Conservation (phyloP, 1,284 basidiomycete species). For the Boletus mariae region DNA sequence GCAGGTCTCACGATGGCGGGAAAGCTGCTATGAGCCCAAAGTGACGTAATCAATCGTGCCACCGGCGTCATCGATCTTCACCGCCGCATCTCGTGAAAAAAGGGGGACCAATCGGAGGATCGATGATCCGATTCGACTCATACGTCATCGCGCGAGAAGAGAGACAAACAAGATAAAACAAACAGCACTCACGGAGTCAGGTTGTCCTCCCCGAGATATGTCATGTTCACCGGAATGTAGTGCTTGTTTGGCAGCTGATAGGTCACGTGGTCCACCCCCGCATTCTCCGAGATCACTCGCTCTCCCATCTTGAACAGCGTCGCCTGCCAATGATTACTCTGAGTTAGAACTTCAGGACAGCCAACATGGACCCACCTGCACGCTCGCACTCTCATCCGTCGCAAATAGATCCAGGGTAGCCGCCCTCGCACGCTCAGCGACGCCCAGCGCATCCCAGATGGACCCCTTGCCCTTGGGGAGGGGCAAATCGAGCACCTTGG, state of each 20-base stretch:
- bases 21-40: neutral
- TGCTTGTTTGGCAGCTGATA: slow-evolving; percentile 93
- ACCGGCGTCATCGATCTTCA: slow-evolving; percentile 29
- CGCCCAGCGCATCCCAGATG: slow-evolving; percentile 57
- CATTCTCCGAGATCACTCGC: slow-evolving; percentile 65
- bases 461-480: slow-evolving; percentile 49
- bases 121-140: slow-evolving; percentile 7
- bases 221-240: slow-evolving; percentile 82
- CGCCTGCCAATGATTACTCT: slow-evolving; percentile 47
- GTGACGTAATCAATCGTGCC: slow-evolving; percentile 27
- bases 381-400: slow-evolving; percentile 83
- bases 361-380: slow-evolving; percentile 59
- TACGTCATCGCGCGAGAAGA: slow-evolving; percentile 20
- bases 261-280: slow-evolving; percentile 56
- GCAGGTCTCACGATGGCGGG: slow-evolving; percentile 15
- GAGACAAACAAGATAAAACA: slow-evolving; percentile 2
- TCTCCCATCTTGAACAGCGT: slow-evolving; percentile 90
- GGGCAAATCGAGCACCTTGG: slow-evolving; percentile 45
- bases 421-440: slow-evolving; percentile 55
- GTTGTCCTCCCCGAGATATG: slow-evolving; percentile 55
- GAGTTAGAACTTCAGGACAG: neutral
- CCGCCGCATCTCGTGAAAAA: slow-evolving; percentile 15
- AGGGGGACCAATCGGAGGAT: slow-evolving; percentile 12
- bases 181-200: slow-evolving; percentile 41
- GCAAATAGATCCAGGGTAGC: slow-evolving; percentile 84